Conservation (phyloP, 1,139 yeast species). For the Protomyces lactucae-debilis region DNA sequence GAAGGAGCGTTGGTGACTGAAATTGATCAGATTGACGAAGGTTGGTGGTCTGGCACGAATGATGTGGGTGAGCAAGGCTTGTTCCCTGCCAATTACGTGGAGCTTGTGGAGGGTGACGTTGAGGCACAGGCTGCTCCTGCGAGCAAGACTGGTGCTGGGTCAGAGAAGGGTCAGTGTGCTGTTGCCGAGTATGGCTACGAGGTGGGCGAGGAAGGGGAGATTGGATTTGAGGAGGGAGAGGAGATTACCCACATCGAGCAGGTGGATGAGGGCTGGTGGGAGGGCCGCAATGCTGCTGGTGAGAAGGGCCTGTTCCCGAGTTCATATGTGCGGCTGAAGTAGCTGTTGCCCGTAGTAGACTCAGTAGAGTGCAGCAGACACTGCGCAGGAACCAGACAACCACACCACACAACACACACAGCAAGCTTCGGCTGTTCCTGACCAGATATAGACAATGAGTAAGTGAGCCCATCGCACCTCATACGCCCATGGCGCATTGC, state of each 20-base stretch:
- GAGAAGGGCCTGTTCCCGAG: constrained; percentile 85
- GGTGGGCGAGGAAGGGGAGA: constrained; percentile 85
- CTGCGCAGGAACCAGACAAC: not conserved
- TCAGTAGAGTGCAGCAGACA: not conserved
- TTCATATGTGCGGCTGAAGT: constrained; percentile 56
- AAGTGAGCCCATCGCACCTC: not conserved
- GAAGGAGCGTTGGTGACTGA: constrained; percentile 56
- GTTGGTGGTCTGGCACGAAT: constrained; percentile 79
- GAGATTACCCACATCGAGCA: constrained; percentile 74
- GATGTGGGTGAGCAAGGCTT: constrained; percentile 55
- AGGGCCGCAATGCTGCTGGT: constrained; percentile 66
- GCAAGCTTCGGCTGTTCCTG: not conserved
- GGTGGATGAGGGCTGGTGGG: constrained; percentile 97
- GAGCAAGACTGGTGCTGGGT: constrained; percentile 39
- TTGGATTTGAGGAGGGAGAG: constrained; percentile 78
- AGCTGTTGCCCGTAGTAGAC: not conserved
- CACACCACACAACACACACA: not conserved
- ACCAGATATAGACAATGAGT: not conserved
- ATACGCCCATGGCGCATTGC: too few species aligned
- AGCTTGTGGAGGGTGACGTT: constrained; percentile 40
- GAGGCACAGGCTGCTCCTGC: constrained; percentile 3
- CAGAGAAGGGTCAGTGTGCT: constrained; percentile 44
- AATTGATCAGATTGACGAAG: constrained; percentile 66
- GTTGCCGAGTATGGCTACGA: constrained; percentile 81
- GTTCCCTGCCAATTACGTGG: constrained; percentile 70